phyloP scores from a whole-genome alignment of 768 basidiomycete species.

The Lactifluus hygrophoroides region DNA sequence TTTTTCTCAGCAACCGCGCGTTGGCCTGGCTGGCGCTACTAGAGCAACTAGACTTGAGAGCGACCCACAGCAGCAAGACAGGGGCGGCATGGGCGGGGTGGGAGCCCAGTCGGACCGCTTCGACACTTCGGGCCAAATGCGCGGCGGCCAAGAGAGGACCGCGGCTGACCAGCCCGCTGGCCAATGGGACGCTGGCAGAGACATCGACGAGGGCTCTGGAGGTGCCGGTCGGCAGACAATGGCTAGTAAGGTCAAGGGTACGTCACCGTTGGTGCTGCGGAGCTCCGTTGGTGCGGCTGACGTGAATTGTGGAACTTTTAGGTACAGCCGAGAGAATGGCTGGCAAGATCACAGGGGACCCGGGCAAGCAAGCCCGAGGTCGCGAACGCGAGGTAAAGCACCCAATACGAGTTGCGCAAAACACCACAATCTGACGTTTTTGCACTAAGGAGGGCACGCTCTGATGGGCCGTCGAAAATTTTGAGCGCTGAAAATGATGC shows the following conservation, averaged over 20 bases:
- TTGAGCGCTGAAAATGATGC: neutral
- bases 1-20: neutral
- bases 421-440: neutral
- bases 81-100: neutral
- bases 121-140: neutral
- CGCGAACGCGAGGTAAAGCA: constrained; percentile 15
- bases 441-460: constrained; percentile 4
- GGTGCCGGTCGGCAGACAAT: neutral
- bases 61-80: neutral
- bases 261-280: neutral
- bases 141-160: neutral
- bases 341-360: constrained; percentile 13
- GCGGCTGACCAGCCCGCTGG: neutral
- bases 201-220: neutral
- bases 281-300: neutral
- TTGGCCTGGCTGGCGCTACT: neutral
- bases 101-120: neutral
- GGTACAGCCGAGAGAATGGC: constrained; percentile 15
- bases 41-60: neutral
- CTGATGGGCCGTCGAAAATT: neutral
- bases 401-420: neutral
- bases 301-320: neutral
- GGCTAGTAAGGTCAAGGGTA: constrained; percentile 12
- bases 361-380: constrained; percentile 8
- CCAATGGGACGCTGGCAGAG: neutral